Conservation (phyloP, 1,284 basidiomycete genomes). For the Moesziomyces globuligerus region DNA sequence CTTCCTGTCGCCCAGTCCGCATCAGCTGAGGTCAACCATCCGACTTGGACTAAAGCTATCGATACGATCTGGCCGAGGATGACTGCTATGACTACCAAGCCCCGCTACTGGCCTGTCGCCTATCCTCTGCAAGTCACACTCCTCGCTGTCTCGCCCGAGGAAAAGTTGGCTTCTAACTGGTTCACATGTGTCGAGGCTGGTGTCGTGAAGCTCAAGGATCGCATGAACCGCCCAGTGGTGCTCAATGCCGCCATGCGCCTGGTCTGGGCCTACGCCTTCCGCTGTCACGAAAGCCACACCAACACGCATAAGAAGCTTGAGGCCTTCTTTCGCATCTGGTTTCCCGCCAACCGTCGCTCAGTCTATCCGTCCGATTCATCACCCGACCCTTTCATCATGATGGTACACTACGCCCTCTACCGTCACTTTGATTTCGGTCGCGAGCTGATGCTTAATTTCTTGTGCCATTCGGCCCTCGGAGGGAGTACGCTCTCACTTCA, state of each 20-base stretch:
- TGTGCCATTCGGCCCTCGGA: constrained; percentile 54
- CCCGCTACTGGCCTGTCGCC: constrained; percentile 87
- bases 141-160: constrained; percentile 86
- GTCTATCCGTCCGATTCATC: constrained; percentile 80
- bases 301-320: constrained; percentile 83
- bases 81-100: constrained; percentile 85
- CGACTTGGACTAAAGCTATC: constrained; percentile 90
- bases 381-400: constrained; percentile 79
- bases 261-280: constrained; percentile 92
- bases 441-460: constrained; percentile 75
- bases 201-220: constrained; percentile 85
- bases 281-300: constrained; percentile 85
- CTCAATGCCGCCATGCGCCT: constrained; percentile 85
- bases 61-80: constrained; percentile 85
- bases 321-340: constrained; percentile 79
- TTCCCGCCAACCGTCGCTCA: constrained; percentile 76
- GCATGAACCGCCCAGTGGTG: constrained; percentile 76
- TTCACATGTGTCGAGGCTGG: constrained; percentile 70
- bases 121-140: constrained; percentile 86
- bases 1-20: constrained; percentile 91
- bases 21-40: constrained; percentile 95
- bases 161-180: constrained; percentile 87
- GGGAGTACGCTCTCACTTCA: constrained; percentile 59
- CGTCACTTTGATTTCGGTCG: constrained; percentile 87
- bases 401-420: constrained; percentile 83